A percentile compares a stretch with the other conserved stretches of the same genome.
Conservation (phyloP, 192 early-diverging fungal species). For the Thamnidium elegans region DNA sequence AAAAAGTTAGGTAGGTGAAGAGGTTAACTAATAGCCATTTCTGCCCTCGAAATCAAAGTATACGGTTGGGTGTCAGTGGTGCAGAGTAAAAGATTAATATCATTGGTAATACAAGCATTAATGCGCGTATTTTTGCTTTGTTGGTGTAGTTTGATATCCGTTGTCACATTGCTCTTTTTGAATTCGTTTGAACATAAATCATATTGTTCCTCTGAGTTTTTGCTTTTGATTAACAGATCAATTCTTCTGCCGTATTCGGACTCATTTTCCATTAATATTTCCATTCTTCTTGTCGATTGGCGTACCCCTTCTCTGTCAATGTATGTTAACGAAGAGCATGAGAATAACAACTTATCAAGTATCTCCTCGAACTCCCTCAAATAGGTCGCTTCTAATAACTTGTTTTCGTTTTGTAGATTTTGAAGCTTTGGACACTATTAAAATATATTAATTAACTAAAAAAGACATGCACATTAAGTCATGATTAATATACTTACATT, state of each 20-base stretch:
- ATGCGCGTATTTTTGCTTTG: conserved; percentile 4
- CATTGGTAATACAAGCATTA: not conserved
- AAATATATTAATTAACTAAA: too few species aligned
- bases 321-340: not conserved
- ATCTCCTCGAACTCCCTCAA: not conserved
- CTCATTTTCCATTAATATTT: not conserved
- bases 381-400: not conserved
- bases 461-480: too few species aligned
- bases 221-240: not conserved
- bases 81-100: not conserved
- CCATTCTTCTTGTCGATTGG: not conserved
- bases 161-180: not conserved
- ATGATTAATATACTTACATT: too few species aligned
- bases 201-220: not conserved
- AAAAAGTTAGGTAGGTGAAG: too few species aligned
- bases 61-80: not conserved
- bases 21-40: too few species aligned
- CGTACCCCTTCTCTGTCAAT: not conserved
- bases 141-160: not conserved
- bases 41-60: too few species aligned
- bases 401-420: conserved; percentile 2
- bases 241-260: not conserved
- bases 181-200: not conserved
- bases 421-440: conserved; percentile 2
- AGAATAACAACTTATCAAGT: not conserved